A percentile compares a stretch with the other conserved stretches of the same genome.
phyloP scores from a whole-genome alignment of 75 land plant species.

The Isoetes taiwanensis region DNA sequence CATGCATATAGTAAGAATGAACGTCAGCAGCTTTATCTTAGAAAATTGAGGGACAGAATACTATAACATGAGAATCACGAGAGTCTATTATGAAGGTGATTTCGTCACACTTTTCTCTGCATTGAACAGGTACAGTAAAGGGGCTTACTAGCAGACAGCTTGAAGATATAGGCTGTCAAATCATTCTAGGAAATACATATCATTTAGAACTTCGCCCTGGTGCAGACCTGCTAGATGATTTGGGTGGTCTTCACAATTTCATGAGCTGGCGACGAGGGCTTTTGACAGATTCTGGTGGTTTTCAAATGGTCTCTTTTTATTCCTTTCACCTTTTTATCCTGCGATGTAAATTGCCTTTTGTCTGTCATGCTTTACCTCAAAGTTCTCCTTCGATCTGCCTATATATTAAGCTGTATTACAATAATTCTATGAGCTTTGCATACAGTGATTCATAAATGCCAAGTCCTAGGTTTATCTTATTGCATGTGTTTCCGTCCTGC shows the following conservation, averaged over 20 bases:
- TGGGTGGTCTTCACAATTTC: slow-evolving; percentile 96
- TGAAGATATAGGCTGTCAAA: slow-evolving; percentile 96
- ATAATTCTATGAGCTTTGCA: not conserved
- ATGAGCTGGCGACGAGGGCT: slow-evolving; percentile 97
- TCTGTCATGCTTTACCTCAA: too few species aligned
- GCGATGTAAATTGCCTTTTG: not conserved
- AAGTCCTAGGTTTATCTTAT: not conserved
- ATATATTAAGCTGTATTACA: too few species aligned
- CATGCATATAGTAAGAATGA: not conserved
- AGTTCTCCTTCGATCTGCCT: too few species aligned
- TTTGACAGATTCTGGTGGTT: slow-evolving; percentile 98
- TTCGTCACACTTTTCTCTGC: not conserved
- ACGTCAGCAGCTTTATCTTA: not conserved
- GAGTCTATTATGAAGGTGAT: not conserved
- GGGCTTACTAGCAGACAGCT: slow-evolving; percentile 78
- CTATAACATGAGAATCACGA: not conserved
- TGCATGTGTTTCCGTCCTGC: not conserved
- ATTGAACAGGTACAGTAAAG: slow-evolving; percentile 71
- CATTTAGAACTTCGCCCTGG: slow-evolving; percentile 91
- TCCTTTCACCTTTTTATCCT: not conserved
- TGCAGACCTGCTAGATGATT: slow-evolving; percentile 72
- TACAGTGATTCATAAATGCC: not conserved
- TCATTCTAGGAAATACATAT: slow-evolving; percentile 94
- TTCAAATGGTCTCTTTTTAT: slow-evolving; percentile 68
- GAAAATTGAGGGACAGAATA: not conserved